A percentile compares a stretch with the other conserved stretches of the same genome.
These are phyloP conservation scores for Mycena capillaripes DNA, from an alignment of 768 basidiomycete species.

Conservation along the genomic window DNA sequence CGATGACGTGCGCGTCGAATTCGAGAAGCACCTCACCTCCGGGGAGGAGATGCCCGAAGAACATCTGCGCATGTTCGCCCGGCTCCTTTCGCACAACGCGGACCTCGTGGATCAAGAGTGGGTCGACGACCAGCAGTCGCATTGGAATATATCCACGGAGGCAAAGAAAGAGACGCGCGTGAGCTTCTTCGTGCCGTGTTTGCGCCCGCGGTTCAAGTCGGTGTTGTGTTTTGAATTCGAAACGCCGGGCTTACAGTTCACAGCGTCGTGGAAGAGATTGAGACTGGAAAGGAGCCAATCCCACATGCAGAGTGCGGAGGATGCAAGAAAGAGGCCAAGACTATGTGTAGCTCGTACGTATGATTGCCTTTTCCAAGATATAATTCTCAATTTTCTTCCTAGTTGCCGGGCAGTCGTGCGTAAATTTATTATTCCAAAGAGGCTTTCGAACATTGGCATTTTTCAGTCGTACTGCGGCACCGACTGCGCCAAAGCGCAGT, in stretches of 20 bases:
- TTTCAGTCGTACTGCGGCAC: constrained; percentile 36
- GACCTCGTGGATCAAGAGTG: constrained; percentile 34
- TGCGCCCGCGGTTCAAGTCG: constrained; percentile 32
- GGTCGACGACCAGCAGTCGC: constrained; percentile 36
- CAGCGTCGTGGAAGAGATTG: constrained; percentile 38
- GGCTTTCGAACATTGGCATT: background rate
- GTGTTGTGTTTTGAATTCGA: background rate
- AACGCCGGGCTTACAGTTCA: background rate
- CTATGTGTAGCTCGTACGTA: constrained; percentile 38
- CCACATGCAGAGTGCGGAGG: constrained; percentile 24
- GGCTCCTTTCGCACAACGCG: constrained; percentile 38
- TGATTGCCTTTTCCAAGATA: background rate
- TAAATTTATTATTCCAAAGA: background rate
- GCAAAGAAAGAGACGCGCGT: constrained; percentile 36
- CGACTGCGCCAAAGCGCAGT: constrained; percentile 34
- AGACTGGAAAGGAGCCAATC: constrained; percentile 30
- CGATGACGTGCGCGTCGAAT: constrained; percentile 28
- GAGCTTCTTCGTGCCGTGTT: constrained; percentile 39
- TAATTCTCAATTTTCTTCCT: background rate
- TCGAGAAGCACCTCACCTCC: constrained; percentile 27
- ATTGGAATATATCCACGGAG: constrained; percentile 37
- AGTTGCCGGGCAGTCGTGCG: constrained; percentile 25
- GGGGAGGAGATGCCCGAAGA: constrained; percentile 36
- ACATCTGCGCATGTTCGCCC: constrained; percentile 39
- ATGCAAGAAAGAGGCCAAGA: constrained; percentile 32